Conservation (phyloP, 306 rosid genomes). For the Trichosanthes cucumerina region DNA sequence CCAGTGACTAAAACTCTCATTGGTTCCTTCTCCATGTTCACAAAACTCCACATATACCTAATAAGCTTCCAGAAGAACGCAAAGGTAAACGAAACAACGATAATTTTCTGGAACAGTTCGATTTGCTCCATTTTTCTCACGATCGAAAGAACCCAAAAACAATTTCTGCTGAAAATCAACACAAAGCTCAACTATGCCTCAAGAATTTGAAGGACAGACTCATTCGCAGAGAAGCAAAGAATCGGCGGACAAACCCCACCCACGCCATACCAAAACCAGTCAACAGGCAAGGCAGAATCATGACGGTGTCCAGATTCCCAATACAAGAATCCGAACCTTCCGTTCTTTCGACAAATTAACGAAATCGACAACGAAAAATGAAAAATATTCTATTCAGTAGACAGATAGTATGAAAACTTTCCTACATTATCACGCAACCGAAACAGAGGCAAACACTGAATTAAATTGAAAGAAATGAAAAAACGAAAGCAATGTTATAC, state of each 20-base stretch:
- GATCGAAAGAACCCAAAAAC: constrained; percentile 15
- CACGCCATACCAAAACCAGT: constrained; percentile 31
- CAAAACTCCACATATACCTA: constrained; percentile 55
- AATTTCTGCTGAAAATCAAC: constrained; percentile 9
- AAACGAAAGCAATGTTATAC: constrained; percentile 13
- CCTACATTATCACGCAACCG: not conserved
- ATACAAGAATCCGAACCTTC: constrained; percentile 23
- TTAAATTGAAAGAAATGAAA: not conserved
- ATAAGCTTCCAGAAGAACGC: constrained; percentile 60
- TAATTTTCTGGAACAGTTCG: constrained; percentile 29
- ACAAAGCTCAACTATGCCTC: constrained; percentile 7
- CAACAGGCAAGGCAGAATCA: constrained; percentile 29
- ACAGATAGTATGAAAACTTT: not conserved
- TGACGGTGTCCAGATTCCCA: constrained; percentile 14
- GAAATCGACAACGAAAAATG: not conserved
- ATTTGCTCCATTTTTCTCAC: constrained; percentile 19
- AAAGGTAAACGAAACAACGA: constrained; percentile 30
- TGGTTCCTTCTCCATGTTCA: constrained; percentile 52
- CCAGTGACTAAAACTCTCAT: constrained; percentile 62
- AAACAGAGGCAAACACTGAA: not conserved
- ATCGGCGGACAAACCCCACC: not conserved
- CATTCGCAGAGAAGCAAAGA: not conserved
- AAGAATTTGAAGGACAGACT: not conserved
- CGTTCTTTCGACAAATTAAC: not conserved
- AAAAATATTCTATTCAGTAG: not conserved